Percentiles rank a stretch among this genome's conserved stretches.
Conservation (phyloP, 768 basidiomycete genomes). For the Gloeopeniophorella convolvens region DNA sequence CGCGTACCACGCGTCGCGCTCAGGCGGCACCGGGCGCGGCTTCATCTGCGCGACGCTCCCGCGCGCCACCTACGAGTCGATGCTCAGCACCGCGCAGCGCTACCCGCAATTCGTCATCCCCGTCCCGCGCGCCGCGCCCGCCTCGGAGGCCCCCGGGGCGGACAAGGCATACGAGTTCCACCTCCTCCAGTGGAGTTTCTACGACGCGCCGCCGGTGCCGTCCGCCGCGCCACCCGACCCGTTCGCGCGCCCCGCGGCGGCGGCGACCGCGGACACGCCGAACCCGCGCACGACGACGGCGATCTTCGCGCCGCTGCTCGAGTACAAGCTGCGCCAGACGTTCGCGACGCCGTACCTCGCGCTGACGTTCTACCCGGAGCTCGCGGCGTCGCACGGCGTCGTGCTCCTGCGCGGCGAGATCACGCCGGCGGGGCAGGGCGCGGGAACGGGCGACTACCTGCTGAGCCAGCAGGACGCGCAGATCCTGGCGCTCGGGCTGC, state of each 20-base stretch:
- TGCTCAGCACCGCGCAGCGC: conserved; percentile 53
- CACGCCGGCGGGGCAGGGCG: conserved; percentile 48
- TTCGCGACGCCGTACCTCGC: conserved; percentile 91
- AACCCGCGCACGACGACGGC: conserved; percentile 65
- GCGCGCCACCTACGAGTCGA: conserved; percentile 59
- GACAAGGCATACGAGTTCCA: conserved; percentile 66
- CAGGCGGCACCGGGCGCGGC: conserved; percentile 73
- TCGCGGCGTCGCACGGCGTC: conserved; percentile 68
- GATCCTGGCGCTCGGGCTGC: conserved; percentile 67
- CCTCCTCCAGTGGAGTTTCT: conserved; percentile 86
- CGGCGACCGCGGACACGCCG: conserved; percentile 22
- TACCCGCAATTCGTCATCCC: conserved; percentile 84
- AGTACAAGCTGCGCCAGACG: conserved; percentile 79
- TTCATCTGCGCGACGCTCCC: conserved; percentile 83
- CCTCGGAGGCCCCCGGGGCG: conserved; percentile 29
- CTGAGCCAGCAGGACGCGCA: conserved; percentile 81
- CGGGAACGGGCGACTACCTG: conserved; percentile 39
- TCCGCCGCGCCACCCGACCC: conserved; percentile 32
- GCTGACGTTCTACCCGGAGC: conserved; percentile 87
- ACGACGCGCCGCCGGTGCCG: conserved; percentile 61
- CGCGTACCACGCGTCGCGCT: conserved; percentile 78
- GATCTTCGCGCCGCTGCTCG: conserved; percentile 87
- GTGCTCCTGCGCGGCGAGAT: conserved; percentile 91
- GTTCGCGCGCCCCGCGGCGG: conserved; percentile 36
- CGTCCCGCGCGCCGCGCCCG: conserved; percentile 46